Conservation (phyloP, 257 asterid genomes). For the Solanum piurae region DNA sequence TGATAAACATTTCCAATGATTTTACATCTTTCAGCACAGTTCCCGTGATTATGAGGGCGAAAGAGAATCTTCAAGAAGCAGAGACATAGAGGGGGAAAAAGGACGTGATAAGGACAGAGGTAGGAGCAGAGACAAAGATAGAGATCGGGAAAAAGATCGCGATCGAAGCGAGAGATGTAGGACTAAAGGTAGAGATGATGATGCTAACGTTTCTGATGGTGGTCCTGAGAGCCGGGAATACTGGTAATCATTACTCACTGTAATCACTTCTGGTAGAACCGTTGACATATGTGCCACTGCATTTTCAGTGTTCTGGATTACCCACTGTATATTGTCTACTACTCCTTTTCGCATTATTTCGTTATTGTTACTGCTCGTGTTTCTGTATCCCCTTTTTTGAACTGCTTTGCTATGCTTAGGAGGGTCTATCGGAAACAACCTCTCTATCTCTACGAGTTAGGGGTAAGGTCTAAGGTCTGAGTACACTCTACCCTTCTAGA, state of each 20-base stretch:
- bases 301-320: neutral
- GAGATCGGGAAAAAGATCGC: constrained; percentile 50
- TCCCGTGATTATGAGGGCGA: neutral
- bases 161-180: constrained; percentile 61
- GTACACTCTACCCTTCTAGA: neutral
- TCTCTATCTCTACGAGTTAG: neutral
- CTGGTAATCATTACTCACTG: neutral
- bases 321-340: neutral
- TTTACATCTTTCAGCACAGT: neutral
- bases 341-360: neutral
- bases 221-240: constrained; percentile 44
- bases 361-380: neutral
- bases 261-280: neutral
- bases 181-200: constrained; percentile 54
- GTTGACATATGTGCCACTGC: neutral
- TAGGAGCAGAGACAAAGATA: constrained; percentile 3
- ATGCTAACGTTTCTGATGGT: constrained; percentile 20
- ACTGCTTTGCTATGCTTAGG: neutral
- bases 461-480: neutral
- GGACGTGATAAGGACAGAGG: constrained; percentile 6
- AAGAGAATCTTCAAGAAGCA: constrained; percentile 9
- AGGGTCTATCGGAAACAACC: neutral
- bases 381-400: neutral
- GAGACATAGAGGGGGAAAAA: constrained; percentile 1
- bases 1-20: neutral